phyloP scores from a whole-genome alignment of 257 asterid genomes.

The Striga asiatica region DNA sequence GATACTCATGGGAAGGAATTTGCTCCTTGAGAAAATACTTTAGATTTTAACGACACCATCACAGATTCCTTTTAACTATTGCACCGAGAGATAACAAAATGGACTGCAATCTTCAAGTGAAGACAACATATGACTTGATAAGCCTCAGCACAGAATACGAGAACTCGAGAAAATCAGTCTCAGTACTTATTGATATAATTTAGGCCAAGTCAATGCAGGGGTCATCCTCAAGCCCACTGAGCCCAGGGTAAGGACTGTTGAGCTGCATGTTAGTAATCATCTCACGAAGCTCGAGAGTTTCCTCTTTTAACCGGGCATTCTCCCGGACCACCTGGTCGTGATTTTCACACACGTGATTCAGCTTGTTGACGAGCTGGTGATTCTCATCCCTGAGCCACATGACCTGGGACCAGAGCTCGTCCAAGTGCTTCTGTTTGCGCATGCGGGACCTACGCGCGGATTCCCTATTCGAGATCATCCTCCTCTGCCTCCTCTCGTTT shows the following conservation, averaged over 20 bases:
- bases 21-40: too few species aligned
- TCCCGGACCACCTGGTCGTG: conserved; percentile 44
- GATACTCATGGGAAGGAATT: too few species aligned
- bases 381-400: conserved; percentile 70
- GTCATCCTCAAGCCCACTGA: conserved; percentile 35
- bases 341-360: conserved; percentile 43
- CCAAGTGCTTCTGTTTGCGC: conserved; percentile 80
- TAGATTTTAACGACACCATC: too few species aligned
- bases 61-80: too few species aligned
- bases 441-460: conserved; percentile 81
- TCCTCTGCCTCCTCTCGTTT: conserved; percentile 69
- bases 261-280: conserved; percentile 50
- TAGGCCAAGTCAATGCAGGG: conserved; percentile 25
- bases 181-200: too few species aligned
- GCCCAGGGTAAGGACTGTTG: conserved; percentile 34
- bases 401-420: conserved; percentile 88
- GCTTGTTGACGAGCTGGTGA: conserved; percentile 48
- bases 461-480: conserved; percentile 89
- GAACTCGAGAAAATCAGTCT: too few species aligned
- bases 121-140: too few species aligned
- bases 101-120: too few species aligned
- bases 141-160: too few species aligned
- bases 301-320: conserved; percentile 59
- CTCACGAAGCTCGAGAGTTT: conserved; percentile 53
- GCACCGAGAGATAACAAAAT: too few species aligned